Percentiles rank a stretch among this genome's conserved stretches.
Conservation (phyloP, 352 stramenopile species). For the Globisporangium carolinianum region DNA sequence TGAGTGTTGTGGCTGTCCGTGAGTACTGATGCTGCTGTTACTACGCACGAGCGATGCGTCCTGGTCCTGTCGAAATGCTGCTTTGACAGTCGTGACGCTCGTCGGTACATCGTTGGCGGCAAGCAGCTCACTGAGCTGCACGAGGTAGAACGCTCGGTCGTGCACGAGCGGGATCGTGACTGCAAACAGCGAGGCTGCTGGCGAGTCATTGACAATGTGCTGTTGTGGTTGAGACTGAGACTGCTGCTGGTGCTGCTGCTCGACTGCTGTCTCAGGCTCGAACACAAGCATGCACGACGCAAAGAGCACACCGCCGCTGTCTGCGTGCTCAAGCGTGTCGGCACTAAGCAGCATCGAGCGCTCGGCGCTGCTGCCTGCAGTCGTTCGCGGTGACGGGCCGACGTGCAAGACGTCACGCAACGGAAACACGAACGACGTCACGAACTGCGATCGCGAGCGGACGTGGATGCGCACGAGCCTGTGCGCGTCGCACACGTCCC, state of each 20-base stretch:
- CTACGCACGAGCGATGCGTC: slow-evolving; percentile 12
- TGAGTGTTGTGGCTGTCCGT: not conserved
- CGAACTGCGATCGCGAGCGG: slow-evolving; percentile 17
- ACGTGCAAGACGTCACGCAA: slow-evolving; percentile 13
- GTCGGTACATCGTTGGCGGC: slow-evolving; percentile 18
- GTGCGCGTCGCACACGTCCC: not conserved
- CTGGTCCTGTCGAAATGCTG: slow-evolving; percentile 33
- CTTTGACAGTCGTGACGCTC: slow-evolving; percentile 27
- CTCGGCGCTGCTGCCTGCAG: slow-evolving; percentile 6
- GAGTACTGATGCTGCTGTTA: not conserved
- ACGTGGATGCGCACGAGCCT: slow-evolving; percentile 33
- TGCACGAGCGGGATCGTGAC: slow-evolving; percentile 28
- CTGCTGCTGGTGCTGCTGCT: not conserved
- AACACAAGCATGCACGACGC: slow-evolving; percentile 40
- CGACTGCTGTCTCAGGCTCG: slow-evolving; percentile 11
- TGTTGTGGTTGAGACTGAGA: not conserved
- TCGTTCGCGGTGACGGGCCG: not conserved
- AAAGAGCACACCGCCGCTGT: slow-evolving; percentile 17
- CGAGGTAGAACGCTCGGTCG: slow-evolving; percentile 22
- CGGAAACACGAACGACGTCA: slow-evolving; percentile 30
- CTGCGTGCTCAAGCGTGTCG: slow-evolving; percentile 18
- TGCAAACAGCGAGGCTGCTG: slow-evolving; percentile 12
- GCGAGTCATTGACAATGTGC: not conserved
- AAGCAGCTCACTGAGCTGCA: slow-evolving; percentile 28
- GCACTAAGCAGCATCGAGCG: slow-evolving; percentile 23